Conservation (phyloP, 441 rosid genomes). For the Erysimum pusillum region DNA sequence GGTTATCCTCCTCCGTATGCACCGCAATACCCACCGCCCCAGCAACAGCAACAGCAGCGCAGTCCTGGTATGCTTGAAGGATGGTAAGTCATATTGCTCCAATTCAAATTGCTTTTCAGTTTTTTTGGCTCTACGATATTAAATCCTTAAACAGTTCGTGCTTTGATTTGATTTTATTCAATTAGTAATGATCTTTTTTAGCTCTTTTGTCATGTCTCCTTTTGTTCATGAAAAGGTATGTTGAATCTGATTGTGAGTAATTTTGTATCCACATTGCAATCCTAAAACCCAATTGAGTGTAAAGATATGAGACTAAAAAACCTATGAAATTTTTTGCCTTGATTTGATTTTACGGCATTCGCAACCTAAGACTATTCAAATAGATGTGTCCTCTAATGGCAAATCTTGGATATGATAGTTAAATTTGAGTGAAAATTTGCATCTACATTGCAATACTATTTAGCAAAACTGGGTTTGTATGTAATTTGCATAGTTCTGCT, state of each 20-base stretch:
- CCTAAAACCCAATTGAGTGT: neutral
- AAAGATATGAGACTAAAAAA: constrained; percentile 1
- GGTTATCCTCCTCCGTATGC: constrained; percentile 39
- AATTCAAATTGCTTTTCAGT: neutral
- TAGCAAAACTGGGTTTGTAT: neutral
- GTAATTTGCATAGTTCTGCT: neutral
- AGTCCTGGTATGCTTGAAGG: constrained; percentile 44
- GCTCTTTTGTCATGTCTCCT: neutral
- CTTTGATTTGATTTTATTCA: neutral
- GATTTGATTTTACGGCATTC: neutral
- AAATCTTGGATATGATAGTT: too few relatives aligned
- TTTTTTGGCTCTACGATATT: neutral
- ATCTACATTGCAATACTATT: neutral
- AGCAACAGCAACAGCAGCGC: constrained; percentile 19
- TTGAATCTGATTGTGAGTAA: neutral
- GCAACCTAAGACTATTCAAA: neutral
- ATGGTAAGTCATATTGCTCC: constrained; percentile 28
- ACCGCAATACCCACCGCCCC: constrained; percentile 33
- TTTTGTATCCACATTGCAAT: neutral
- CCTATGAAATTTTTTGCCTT: neutral
- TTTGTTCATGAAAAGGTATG: neutral
- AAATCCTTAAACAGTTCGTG: neutral
- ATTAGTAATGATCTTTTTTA: too few relatives aligned
- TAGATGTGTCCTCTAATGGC: neutral
- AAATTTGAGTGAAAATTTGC: neutral